Evolutionary conservation across 148 eudicot species (phyloP), one percentile per base, ranked within the genome.

Genomic region (Gaultheria prostrata): DNA sequence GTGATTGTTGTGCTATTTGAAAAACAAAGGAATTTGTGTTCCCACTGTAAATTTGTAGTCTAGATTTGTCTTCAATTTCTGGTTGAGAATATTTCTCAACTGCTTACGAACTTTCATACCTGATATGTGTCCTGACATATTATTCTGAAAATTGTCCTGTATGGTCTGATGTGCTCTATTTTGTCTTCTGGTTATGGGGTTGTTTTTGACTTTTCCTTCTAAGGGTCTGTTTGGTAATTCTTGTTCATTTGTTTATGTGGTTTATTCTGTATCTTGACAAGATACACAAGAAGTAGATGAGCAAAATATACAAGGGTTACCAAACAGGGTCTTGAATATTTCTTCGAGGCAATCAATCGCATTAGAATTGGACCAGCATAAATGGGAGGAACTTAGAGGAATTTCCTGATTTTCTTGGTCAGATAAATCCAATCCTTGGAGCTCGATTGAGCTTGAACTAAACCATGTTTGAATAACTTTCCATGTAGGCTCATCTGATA

Each of bases 41-140:
- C 80, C 83, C 74, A 48, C 59, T 85, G 86, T 85, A 85, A 65
- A 83, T 82, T 77, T 67, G 82, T 77, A 83, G 82, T 67, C 72
- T 83, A 77, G 76, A 83, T 77, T 83, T 35, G 65, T 35, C 48
- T 71, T 69, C 32, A 17, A 20, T 49, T 82, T 14, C 81, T 28
- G n/a, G 30, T 45, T 54, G 83, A 83, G 85, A 83, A 28, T 78
- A 83, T 77, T 77, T 83, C 82, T 83, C 76, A 13, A 48, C 81
- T 77, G 85, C 65, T 75, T 48, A 77, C 17, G 57, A 33, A 32
- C 56, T 15, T 61, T 46, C 49, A 63, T 49, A 65, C 43, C 71
- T 21, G 46, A 83, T 76, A 32, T 77, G 63, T 70, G 17, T 15
- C 30, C 54, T 9, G 80, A 56, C 32, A 14, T 48, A 3, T 8